Conservation (phyloP, 2,329 filamentous ascomycete species). For the Penicillium sp. region DNA sequence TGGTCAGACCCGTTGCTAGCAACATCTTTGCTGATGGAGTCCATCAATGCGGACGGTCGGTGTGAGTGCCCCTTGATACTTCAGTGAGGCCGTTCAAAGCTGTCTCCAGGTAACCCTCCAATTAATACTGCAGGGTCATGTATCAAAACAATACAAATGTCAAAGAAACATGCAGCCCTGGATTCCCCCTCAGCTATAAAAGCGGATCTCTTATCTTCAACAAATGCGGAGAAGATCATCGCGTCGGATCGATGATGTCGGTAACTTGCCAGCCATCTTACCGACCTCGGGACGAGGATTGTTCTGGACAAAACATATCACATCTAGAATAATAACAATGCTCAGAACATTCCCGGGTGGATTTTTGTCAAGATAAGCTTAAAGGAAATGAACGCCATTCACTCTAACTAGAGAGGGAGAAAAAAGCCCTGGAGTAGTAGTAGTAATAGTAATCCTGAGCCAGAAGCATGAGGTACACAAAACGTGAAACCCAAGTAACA, state of each 20-base stretch:
- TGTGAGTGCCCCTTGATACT: not conserved
- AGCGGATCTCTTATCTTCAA: not conserved
- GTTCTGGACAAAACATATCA: no score
- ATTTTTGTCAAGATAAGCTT: no score
- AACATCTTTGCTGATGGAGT: slow-evolving; percentile 1
- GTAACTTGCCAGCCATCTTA: slow-evolving; percentile 14
- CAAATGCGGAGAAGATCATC: slow-evolving; percentile 15
- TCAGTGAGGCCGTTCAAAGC: not conserved
- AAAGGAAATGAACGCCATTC: no score
- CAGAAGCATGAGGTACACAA: no score
- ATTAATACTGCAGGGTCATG: not conserved
- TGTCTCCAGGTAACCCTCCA: not conserved
- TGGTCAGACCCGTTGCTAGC: not conserved
- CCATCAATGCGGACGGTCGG: slow-evolving; percentile 5
- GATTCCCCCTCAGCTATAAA: not conserved
- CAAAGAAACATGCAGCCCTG: not conserved
- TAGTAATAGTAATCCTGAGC: no score
- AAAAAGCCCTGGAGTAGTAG: no score
- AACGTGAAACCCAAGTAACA: no score
- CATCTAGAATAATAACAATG: no score
- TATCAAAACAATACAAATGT: not conserved
- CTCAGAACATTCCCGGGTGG: no score
- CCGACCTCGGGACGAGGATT: slow-evolving; percentile 2
- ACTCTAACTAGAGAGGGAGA: no score
- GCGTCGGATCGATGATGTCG: slow-evolving; percentile 13